Evolutionary conservation across 352 stramenopile species (phyloP).

Genomic region (Phytophthora sp.): DNA sequence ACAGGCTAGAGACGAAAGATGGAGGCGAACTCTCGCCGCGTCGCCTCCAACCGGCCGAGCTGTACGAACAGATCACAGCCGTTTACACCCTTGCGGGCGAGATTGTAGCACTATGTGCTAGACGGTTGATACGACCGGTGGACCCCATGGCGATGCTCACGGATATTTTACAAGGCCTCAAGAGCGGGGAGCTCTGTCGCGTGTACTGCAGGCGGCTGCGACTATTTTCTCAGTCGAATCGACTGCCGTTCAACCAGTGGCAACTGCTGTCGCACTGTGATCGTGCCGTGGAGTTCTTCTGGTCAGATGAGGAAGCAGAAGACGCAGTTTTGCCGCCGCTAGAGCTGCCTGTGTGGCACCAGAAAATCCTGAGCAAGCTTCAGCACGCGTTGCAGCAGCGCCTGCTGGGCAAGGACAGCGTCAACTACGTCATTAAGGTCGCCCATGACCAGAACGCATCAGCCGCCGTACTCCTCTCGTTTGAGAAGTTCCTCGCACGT

Average conservation of each 20-base stretch:
- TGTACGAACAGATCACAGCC: slow-evolving; percentile 62
- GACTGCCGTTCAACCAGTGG: slow-evolving; percentile 59
- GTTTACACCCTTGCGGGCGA: slow-evolving; percentile 52
- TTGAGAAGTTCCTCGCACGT: slow-evolving; percentile 60
- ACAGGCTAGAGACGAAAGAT: neutral
- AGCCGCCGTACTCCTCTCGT: slow-evolving; percentile 31
- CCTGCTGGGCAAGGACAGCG: slow-evolving; percentile 60
- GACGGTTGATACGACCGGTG: slow-evolving; percentile 60
- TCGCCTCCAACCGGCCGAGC: slow-evolving; percentile 18
- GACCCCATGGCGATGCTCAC: slow-evolving; percentile 37
- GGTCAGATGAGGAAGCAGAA: slow-evolving; percentile 5
- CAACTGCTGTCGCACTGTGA: slow-evolving; percentile 38
- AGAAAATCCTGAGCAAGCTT: slow-evolving; percentile 48
- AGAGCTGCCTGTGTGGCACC: slow-evolving; percentile 49
- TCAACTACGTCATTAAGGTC: slow-evolving; percentile 51
- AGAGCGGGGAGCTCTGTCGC: slow-evolving; percentile 26
- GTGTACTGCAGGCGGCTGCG: slow-evolving; percentile 60
- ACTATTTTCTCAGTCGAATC: slow-evolving; percentile 58
- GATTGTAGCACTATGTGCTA: slow-evolving; percentile 59
- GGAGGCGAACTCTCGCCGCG: slow-evolving; percentile 2
- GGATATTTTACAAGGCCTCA: slow-evolving; percentile 41
- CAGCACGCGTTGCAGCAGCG: slow-evolving; percentile 58
- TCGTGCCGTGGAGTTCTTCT: slow-evolving; percentile 53
- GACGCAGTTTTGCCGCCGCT: neutral
- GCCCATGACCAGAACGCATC: slow-evolving; percentile 50